Base-by-base conservation (phyloP, 164 flowering plant species). In the Vitis rupestris region DNA sequence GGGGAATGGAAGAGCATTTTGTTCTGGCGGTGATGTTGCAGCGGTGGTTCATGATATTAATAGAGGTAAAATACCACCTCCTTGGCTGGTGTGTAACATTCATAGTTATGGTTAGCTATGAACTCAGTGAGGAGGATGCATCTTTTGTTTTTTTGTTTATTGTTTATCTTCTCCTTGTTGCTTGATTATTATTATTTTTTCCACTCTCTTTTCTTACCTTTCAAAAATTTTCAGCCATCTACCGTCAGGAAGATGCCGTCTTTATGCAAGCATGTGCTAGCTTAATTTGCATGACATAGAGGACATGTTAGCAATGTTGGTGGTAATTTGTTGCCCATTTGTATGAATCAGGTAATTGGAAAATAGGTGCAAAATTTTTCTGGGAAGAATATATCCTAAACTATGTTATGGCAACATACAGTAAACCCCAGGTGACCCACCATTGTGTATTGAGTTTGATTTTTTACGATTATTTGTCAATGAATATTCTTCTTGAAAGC, bases 1-100 rank as follows among this genome's bases (percentile, higher is more conserved):
- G 92, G 92, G 90, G 17, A 80, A 80, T 56, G 95, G 95, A 74
- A 85, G 86, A 74, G 87, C 96, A 69, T 90, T 88, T 75, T 90
- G 93, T 85, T 86, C 90, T 61, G 93, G 96, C 61, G 96, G 93
- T 68, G 91, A 90, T 78, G 89, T 82, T 66, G 78, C 86, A 37
- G 78, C 90, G 66, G 90, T 86, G 11, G 88, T 81, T 72, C 85
- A 63, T 68, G 78, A 75, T 69, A 72, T 79, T 61, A 75, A 19
- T 52, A 56, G 75, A 76, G 93, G 94, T 84, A 74, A 54, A 30
- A 15, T 37, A 37, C 44, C 44, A n/a, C 27, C 62, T 29, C 51
- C 69, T 67, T 37, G 44, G 44, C 44, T 37, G 44, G 44, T 37
- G 44, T 3, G 44, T 37, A 23, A 23, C 27, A 37, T 37, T 6